Evolutionary conservation across 2,329 filamentous ascomycete genomes (phyloP).

Genomic region (Aspergillus arachidicola): DNA sequence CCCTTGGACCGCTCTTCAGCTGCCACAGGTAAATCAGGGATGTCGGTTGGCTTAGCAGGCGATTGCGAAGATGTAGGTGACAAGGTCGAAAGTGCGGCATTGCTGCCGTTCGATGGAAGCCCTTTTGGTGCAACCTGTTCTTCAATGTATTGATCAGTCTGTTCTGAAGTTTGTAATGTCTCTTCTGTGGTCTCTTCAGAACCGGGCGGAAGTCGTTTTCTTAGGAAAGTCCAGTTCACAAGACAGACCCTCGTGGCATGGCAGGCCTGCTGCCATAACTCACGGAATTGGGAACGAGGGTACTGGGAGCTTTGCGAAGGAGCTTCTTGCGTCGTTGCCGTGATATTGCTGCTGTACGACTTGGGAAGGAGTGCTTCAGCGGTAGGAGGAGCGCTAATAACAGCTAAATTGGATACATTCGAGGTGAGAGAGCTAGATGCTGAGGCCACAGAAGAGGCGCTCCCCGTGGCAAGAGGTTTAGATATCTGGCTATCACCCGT

Average conservation of each 20-base stretch:
- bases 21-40: slow-evolving; percentile 13
- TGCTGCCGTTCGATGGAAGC: slow-evolving; percentile 4
- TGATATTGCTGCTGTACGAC: slow-evolving; percentile 8
- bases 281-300: slow-evolving; percentile 16
- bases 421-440: slow-evolving; percentile 9
- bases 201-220: neutral
- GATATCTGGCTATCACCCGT: slow-evolving; percentile 30
- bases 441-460: slow-evolving; percentile 11
- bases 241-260: slow-evolving; percentile 19
- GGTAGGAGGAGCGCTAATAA: slow-evolving; percentile 11
- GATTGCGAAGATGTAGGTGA: neutral
- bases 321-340: neutral
- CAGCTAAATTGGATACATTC: slow-evolving; percentile 17
- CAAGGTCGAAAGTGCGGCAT: neutral
- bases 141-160: neutral
- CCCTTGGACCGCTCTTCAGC: slow-evolving; percentile 27
- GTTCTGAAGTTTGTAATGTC: neutral
- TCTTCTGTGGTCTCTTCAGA: neutral
- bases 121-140: neutral
- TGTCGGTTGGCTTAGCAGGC: slow-evolving; percentile 6
- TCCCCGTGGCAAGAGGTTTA: slow-evolving; percentile 25
- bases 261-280: slow-evolving; percentile 39
- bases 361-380: slow-evolving; percentile 5
- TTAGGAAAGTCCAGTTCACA: slow-evolving; percentile 7
- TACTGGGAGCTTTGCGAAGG: neutral